Percentiles rank a stretch among this genome's conserved stretches.
phyloP scores from a whole-genome alignment of 2,329 filamentous ascomycete genomes.

The Pseudogymnoascus verrucosus region DNA sequence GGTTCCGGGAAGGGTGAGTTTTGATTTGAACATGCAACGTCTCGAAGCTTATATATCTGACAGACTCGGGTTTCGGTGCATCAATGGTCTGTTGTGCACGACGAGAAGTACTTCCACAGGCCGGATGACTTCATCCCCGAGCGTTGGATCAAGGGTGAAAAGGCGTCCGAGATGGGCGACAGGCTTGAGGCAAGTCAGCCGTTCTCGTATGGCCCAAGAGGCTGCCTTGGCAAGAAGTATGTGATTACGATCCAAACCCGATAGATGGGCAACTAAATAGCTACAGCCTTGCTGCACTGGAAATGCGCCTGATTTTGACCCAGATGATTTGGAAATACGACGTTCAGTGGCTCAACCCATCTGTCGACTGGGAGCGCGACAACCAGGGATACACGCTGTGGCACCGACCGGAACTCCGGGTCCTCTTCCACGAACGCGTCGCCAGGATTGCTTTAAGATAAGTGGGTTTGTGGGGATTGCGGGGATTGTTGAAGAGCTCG shows the following conservation, averaged over 20 bases:
- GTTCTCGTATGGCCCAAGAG: constrained; percentile 15
- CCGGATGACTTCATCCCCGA: constrained; percentile 19
- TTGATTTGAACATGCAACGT: background rate
- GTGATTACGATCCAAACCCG: background rate
- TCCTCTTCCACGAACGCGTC: background rate
- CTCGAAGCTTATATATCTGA: background rate
- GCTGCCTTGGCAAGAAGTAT: constrained; percentile 18
- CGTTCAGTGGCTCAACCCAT: constrained; percentile 18
- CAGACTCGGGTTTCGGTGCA: constrained; percentile 21
- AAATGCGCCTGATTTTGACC: constrained; percentile 19
- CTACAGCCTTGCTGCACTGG: constrained; percentile 16
- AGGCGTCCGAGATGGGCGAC: constrained; percentile 21
- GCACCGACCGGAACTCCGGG: constrained; percentile 18
- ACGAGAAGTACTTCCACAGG: constrained; percentile 16
- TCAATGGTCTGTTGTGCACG: constrained; percentile 17
- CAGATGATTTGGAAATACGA: constrained; percentile 25
- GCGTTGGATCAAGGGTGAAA: constrained; percentile 17
- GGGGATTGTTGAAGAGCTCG: background rate
- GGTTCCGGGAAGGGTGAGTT: constrained; percentile 18
- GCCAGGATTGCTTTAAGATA: background rate
- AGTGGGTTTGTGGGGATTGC: background rate
- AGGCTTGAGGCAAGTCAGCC: constrained; percentile 19
- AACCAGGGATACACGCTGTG: constrained; percentile 19
- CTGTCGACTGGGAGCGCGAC: constrained; percentile 18
- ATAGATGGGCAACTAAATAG: background rate